phyloP scores from a whole-genome alignment of 2,329 filamentous ascomycete genomes.

The Xylariaceae sp. region DNA sequence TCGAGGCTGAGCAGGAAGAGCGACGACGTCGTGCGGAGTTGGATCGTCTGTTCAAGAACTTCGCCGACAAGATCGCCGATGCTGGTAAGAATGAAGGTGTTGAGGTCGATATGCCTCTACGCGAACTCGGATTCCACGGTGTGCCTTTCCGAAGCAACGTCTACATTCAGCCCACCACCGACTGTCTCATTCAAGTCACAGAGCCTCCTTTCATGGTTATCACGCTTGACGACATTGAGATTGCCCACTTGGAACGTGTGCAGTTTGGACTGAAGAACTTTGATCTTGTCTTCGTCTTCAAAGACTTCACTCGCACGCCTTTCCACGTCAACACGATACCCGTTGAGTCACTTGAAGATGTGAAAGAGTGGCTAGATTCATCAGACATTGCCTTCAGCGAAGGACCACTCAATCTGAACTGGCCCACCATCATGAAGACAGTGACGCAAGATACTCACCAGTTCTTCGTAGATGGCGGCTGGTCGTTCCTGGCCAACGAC shows the following conservation, averaged over 20 bases:
- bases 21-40: constrained; percentile 85
- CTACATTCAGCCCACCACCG: constrained; percentile 91
- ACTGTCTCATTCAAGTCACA: constrained; percentile 94
- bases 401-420: constrained; percentile 95
- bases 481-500: constrained; percentile 86
- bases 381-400: constrained; percentile 94
- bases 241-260: constrained; percentile 94
- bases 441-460: constrained; percentile 89
- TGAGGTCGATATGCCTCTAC: constrained; percentile 93
- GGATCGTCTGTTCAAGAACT: constrained; percentile 92
- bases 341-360: constrained; percentile 87
- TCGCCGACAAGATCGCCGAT: constrained; percentile 96
- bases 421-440: constrained; percentile 99
- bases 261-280: constrained; percentile 98
- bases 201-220: constrained; percentile 96
- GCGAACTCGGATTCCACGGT: constrained; percentile 94
- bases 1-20: constrained; percentile 97
- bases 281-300: constrained; percentile 97
- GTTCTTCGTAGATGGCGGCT: constrained; percentile 94
- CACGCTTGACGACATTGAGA: constrained; percentile 91
- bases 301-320: constrained; percentile 88
- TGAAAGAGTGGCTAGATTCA: constrained; percentile 96
- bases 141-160: constrained; percentile 96
- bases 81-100: constrained; percentile 87
- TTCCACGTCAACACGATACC: constrained; percentile 98